Base-by-base conservation (phyloP, 805 yeast genomes). In the Starmerella potacharoeniae region DNA sequence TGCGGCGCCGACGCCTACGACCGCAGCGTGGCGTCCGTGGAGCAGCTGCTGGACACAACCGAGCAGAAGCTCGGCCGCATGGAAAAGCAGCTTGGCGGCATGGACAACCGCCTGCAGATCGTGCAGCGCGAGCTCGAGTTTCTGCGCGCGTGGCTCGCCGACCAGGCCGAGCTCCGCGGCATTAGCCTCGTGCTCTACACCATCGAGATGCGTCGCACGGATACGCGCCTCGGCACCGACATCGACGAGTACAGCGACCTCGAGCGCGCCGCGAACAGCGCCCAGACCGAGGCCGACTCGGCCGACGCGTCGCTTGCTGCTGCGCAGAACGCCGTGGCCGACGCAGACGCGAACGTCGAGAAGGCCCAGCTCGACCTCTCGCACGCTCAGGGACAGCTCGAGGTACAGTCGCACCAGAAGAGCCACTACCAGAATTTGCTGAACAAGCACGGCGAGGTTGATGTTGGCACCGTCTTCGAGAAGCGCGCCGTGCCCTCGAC, bases 1-100 rank as follows among this genome's bases (percentile, higher is more conserved):
- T 93, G 96, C 34, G 98, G 98, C 17, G 96, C 97, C 0, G 83
- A 82, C 56, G 85, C 90, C 3, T 93, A 91, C 71, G 97, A 93
- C 65, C 73, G 77, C 40, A 86, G 86, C 67, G 73, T 90, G 53
- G 78, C 77, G 55, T 95, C 89, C 55, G 86, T 96, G 0, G 71
- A 76, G 57, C 84, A 82, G 57, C 86, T 86, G 62, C 77, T 83
- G 60, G 81, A 76, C 53, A 95, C 88, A 54, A 84, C 96, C 1
- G 70, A 76, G 56, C 84, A 81, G 56, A 86, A 86, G 62, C 77
- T 83, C 58, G 81, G 76, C 54, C 51, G 86, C 64, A 86, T 87
- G 50, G 85, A 80, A 58, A 88, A 83, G 61, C 82, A 87, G 68
- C 73, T 91, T 63, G 69, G 69, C 17, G 83, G 83, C 57, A 81